Conservation (phyloP, 2,329 filamentous ascomycete genomes). For the Claviceps maximensis region DNA sequence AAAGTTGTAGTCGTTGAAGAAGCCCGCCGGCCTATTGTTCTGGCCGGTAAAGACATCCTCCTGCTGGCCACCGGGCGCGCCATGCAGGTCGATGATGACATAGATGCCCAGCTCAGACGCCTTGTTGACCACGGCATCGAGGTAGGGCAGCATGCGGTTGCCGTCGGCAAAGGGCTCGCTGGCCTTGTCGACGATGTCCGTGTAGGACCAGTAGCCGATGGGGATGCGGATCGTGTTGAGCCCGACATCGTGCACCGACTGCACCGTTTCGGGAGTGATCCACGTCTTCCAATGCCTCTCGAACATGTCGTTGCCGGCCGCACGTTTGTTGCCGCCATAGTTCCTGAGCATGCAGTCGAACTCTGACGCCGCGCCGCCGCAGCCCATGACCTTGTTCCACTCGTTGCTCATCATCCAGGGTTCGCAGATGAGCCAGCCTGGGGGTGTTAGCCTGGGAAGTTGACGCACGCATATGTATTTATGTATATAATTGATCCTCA, state of each 20-base stretch:
- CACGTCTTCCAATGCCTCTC: slow-evolving; percentile 30
- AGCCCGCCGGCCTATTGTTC: slow-evolving; percentile 25
- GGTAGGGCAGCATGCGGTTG: slow-evolving; percentile 17
- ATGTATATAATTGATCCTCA: no score
- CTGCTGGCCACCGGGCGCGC: slow-evolving; percentile 32
- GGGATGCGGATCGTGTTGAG: slow-evolving; percentile 40
- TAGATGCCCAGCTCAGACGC: slow-evolving; percentile 20
- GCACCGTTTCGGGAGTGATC: slow-evolving; percentile 22
- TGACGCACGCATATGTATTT: neutral
- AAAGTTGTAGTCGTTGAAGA: slow-evolving; percentile 43
- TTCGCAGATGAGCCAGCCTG: slow-evolving; percentile 29
- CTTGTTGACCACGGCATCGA: slow-evolving; percentile 19
- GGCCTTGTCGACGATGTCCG: slow-evolving; percentile 29
- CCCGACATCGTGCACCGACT: slow-evolving; percentile 36
- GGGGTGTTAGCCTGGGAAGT: neutral
- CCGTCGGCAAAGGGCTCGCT: slow-evolving; percentile 34
- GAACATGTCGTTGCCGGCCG: slow-evolving; percentile 32
- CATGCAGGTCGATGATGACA: slow-evolving; percentile 24
- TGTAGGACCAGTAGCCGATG: slow-evolving; percentile 40
- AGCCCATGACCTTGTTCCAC: slow-evolving; percentile 33
- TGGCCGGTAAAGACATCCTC: slow-evolving; percentile 32
- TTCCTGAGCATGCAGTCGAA: slow-evolving; percentile 35
- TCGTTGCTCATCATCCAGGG: slow-evolving; percentile 34
- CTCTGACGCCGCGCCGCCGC: slow-evolving; percentile 28
- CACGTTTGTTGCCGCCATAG: slow-evolving; percentile 12